Evolutionary conservation across 2,329 filamentous ascomycete genomes (phyloP).

Genomic region (Emergomyces pasteurianus): DNA sequence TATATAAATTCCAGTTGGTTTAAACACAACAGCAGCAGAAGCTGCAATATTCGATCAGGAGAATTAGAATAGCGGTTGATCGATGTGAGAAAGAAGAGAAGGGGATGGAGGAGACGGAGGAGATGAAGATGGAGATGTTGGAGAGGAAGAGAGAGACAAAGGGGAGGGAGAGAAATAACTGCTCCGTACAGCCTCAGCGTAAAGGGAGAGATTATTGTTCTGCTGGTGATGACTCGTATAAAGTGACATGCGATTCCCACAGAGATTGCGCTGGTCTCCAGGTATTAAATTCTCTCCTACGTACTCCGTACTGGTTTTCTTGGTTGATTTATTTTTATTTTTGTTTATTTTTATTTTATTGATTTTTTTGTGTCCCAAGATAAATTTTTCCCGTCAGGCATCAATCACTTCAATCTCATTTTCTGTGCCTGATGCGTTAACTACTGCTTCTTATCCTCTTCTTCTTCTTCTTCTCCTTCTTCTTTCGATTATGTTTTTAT

Average conservation of each 20-base stretch:
- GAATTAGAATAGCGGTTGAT: not conserved
- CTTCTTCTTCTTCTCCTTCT: not conserved
- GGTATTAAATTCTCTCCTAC: too few species aligned
- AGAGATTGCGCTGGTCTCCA: not conserved
- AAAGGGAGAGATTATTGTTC: too few species aligned
- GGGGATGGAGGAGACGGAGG: conserved; percentile 4
- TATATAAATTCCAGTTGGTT: too few species aligned
- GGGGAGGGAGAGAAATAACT: conserved; percentile 4
- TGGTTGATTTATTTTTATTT: not conserved
- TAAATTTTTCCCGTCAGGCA: not conserved
- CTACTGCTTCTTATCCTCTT: not conserved
- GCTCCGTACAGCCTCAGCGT: too few species aligned
- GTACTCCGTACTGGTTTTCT: too few species aligned
- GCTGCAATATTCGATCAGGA: too few species aligned
- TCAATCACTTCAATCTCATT: not conserved
- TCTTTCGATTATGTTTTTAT: not conserved
- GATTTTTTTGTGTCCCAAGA: not conserved
- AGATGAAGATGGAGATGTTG: too few species aligned
- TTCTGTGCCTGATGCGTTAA: not conserved
- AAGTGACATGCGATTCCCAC: not conserved
- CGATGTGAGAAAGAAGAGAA: not conserved
- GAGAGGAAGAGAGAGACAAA: conserved; percentile 3
- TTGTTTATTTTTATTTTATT: too few species aligned
- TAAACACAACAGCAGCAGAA: too few species aligned
- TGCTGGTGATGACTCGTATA: not conserved